Evolutionary conservation across 2,329 filamentous ascomycete species (phyloP).

Genomic region (Helicocarpus griseus): DNA sequence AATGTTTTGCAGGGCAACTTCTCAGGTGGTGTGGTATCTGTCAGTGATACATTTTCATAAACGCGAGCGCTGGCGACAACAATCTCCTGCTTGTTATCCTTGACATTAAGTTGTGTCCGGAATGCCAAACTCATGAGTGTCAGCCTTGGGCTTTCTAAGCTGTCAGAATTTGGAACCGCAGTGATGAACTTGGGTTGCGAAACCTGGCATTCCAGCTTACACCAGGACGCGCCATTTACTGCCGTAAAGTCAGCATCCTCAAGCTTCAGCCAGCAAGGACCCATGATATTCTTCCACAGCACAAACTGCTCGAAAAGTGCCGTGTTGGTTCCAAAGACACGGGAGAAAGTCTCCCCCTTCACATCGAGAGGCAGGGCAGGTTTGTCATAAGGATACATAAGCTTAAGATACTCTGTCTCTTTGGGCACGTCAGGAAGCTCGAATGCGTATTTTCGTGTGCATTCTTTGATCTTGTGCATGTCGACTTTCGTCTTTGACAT

Average conservation of each 20-base stretch:
- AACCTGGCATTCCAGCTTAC: constrained; percentile 84
- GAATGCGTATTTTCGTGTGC: constrained; percentile 87
- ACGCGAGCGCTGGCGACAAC: constrained; percentile 82
- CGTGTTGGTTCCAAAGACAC: constrained; percentile 88
- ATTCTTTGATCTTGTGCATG: constrained; percentile 90
- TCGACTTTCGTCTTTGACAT: constrained; percentile 80
- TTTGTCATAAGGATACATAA: constrained; percentile 92
- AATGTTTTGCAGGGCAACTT: constrained; percentile 84
- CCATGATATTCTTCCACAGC: constrained; percentile 98
- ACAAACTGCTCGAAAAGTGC: constrained; percentile 96
- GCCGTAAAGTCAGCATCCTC: constrained; percentile 72
- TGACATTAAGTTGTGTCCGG: constrained; percentile 77
- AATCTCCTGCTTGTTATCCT: constrained; percentile 94
- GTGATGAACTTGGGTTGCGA: constrained; percentile 67
- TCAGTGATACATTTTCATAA: constrained; percentile 81
- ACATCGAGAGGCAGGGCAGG: constrained; percentile 59
- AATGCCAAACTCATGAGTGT: constrained; percentile 94
- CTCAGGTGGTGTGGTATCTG: constrained; percentile 79
- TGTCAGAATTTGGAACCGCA: constrained; percentile 66
- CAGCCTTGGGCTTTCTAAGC: constrained; percentile 71
- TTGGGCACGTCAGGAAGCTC: constrained; percentile 79
- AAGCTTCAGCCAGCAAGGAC: constrained; percentile 93
- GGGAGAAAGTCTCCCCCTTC: constrained; percentile 81
- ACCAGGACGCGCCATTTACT: constrained; percentile 89
- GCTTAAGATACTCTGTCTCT: constrained; percentile 83